phyloP scores from a whole-genome alignment of 129 eudicot species.

The Tagetes erecta region DNA sequence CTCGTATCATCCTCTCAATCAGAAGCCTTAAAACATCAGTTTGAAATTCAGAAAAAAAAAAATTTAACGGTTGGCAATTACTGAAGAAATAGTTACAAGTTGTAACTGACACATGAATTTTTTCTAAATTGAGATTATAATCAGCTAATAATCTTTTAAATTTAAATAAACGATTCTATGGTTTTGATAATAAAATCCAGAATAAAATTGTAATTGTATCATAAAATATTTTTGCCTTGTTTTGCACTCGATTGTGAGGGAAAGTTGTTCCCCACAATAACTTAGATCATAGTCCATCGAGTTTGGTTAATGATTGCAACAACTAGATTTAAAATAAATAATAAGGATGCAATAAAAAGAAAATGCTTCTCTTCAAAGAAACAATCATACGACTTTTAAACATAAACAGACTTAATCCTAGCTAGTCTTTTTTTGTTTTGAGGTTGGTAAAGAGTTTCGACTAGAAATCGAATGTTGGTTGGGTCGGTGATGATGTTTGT shows the following conservation, averaged over 20 bases:
- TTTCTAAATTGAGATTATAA: too few relatives aligned
- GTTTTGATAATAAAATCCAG: neutral
- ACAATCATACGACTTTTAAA: neutral
- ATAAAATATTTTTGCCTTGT: slow-evolving; percentile 12
- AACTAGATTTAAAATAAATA: neutral
- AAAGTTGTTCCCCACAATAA: slow-evolving; percentile 8
- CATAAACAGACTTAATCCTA: neutral
- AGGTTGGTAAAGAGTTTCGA: neutral
- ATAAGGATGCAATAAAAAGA: neutral
- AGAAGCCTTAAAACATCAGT: too few relatives aligned
- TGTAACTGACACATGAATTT: too few relatives aligned
- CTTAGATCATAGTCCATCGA: slow-evolving; percentile 23
- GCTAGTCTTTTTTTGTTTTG: neutral
- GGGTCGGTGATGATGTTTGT: neutral
- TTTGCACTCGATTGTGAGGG: slow-evolving; percentile 12
- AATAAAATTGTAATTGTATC: neutral
- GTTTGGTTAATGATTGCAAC: slow-evolving; percentile 7
- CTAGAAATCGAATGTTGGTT: neutral
- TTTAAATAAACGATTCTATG: neutral
- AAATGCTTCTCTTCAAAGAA: neutral
- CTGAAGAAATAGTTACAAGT: too few relatives aligned
- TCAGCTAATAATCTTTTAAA: too few relatives aligned
- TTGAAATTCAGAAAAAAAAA: too few relatives aligned
- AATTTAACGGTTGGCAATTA: too few relatives aligned
- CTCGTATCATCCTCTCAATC: too few relatives aligned